Evolutionary conservation across 441 rosid genomes (phyloP).

Genomic region (Euphorbia neoarborescens): DNA sequence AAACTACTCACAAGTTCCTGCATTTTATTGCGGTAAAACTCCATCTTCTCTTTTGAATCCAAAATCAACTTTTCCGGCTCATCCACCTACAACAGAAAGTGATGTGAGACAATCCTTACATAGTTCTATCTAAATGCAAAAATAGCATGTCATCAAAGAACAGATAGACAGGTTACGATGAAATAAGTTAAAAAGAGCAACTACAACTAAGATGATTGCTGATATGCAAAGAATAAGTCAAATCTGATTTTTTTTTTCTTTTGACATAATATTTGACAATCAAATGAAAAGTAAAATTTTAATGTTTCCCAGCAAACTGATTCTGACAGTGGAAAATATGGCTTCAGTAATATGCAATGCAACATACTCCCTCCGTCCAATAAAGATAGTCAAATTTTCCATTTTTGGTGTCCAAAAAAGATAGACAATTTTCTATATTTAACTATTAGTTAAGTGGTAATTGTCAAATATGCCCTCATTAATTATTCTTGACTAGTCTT

Average conservation of each 20-base stretch:
- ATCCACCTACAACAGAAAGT: constrained; percentile 41
- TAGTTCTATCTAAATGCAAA: constrained; percentile 13
- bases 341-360: neutral
- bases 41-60: constrained; percentile 91
- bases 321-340: neutral
- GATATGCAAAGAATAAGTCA: neutral
- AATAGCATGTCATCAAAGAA: neutral
- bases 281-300: neutral
- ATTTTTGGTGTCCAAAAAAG: too few relatives aligned
- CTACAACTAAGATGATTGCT: neutral
- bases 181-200: neutral
- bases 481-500: too few relatives aligned
- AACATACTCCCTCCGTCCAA: too few relatives aligned
- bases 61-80: constrained; percentile 55
- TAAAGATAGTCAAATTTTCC: too few relatives aligned
- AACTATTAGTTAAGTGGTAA: too few relatives aligned
- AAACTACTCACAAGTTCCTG: constrained; percentile 84
- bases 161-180: neutral
- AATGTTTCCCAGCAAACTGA: neutral
- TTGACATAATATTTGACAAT: neutral
- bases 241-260: neutral
- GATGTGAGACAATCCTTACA: constrained; percentile 14
- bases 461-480: too few relatives aligned
- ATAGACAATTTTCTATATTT: too few relatives aligned
- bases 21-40: constrained; percentile 84